A percentile compares a stretch with the other conserved stretches of the same genome.
Conservation (phyloP, 345 rosid genomes). For the Rhodomyrtus tomentosa region DNA sequence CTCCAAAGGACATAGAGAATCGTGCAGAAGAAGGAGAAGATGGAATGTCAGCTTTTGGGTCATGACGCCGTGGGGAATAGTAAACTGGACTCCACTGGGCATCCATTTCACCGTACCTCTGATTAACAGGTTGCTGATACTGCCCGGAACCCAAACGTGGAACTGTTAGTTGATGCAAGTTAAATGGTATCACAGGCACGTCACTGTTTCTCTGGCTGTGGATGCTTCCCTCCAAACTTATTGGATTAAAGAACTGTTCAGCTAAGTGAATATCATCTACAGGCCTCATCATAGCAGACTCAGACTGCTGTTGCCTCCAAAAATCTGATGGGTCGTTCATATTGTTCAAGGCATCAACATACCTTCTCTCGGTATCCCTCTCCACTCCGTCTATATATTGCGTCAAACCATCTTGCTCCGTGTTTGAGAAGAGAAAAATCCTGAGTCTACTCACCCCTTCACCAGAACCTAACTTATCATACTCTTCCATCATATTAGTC, state of each 20-base stretch:
- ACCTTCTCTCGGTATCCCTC: slow-evolving; percentile 80
- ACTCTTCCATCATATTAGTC: slow-evolving; percentile 95
- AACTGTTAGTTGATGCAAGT: slow-evolving; percentile 35
- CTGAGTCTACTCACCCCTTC: slow-evolving; percentile 94
- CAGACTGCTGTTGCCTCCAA: slow-evolving; percentile 45
- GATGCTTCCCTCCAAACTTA: slow-evolving; percentile 47
- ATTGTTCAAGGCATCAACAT: slow-evolving; percentile 90
- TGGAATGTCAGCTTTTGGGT: slow-evolving; percentile 67
- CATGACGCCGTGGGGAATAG: slow-evolving; percentile 78
- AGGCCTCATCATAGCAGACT: slow-evolving; percentile 20
- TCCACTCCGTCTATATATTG: slow-evolving; percentile 75
- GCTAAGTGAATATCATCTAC: slow-evolving; percentile 14
- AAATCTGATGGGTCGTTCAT: slow-evolving; percentile 60
- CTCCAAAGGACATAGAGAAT: slow-evolving; percentile 56
- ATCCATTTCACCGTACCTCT: slow-evolving; percentile 68
- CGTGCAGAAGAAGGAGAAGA: slow-evolving; percentile 73
- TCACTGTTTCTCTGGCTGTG: slow-evolving; percentile 50
- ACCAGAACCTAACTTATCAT: slow-evolving; percentile 80
- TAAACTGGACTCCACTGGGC: slow-evolving; percentile 67
- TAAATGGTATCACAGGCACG: slow-evolving; percentile 39
- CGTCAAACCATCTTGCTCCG: slow-evolving; percentile 49
- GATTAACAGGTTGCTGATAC: slow-evolving; percentile 32
- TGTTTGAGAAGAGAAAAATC: slow-evolving; percentile 72
- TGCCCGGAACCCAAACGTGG: slow-evolving; percentile 32
- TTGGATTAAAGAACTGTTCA: slow-evolving; percentile 30